Percentiles rank a stretch among this genome's conserved stretches.
phyloP scores from a whole-genome alignment of 2,329 filamentous ascomycete genomes.

The Diaporthe destruens region DNA sequence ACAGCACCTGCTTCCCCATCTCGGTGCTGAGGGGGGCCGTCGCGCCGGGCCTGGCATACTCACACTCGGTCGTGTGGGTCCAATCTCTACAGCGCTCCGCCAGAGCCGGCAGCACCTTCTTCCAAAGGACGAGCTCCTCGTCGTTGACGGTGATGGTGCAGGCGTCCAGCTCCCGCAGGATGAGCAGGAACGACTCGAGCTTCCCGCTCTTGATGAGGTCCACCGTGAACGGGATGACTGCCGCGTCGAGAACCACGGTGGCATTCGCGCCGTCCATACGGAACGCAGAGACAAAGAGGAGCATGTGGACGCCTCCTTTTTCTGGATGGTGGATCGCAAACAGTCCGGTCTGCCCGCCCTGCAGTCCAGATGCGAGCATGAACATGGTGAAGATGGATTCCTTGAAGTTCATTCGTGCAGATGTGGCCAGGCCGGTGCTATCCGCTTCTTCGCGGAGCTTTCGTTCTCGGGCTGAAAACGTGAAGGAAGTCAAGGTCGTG shows the following conservation, averaged over 20 bases:
- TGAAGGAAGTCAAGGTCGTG: constrained; percentile 53
- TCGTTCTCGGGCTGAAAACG: constrained; percentile 59
- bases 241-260: constrained; percentile 61
- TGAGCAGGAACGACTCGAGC: constrained; percentile 55
- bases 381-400: constrained; percentile 62
- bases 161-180: constrained; percentile 53
- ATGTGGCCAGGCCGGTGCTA: constrained; percentile 45
- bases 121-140: constrained; percentile 70
- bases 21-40: constrained; percentile 56
- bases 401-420: constrained; percentile 60
- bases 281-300: constrained; percentile 58
- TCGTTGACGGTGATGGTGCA: constrained; percentile 58
- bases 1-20: constrained; percentile 55
- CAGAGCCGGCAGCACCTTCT: constrained; percentile 57
- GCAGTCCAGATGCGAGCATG: constrained; percentile 59
- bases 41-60: constrained; percentile 54
- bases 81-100: constrained; percentile 64
- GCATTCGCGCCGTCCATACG: constrained; percentile 58
- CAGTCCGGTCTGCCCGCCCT: constrained; percentile 58
- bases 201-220: constrained; percentile 49
- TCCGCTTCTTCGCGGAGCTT: constrained; percentile 49
- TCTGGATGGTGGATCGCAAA: constrained; percentile 57
- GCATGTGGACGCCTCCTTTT: constrained; percentile 55
- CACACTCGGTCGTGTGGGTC: constrained; percentile 57
- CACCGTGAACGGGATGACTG: constrained; percentile 58